Base-by-base conservation (phyloP, 108 stramenopile species). In the Cyclotella cryptica region DNA sequence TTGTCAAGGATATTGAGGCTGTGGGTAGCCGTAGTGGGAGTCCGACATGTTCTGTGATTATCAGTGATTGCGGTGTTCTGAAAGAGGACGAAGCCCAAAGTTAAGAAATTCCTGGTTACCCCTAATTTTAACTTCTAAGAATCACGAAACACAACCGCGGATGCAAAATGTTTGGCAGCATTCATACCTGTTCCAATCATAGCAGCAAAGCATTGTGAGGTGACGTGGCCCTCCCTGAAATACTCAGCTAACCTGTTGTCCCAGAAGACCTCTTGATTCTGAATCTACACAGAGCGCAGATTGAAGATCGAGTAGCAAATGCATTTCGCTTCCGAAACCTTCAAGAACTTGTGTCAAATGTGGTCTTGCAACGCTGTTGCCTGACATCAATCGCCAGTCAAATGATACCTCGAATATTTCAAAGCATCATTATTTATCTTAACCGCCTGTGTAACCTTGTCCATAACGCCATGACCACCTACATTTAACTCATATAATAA, bases 1-100 rank as follows among this genome's bases (percentile, higher is more conserved):
- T 93, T 35, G 94, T 95, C 52, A 89, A 87, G 69, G 28, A 71
- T 27, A 89, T 95, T 57, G 94, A 95, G 68, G 21, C 74, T 14
- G 81, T 66, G 72, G 94, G 94, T 28, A 89, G 80, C 78, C 29
- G 63, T 45, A 86, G 86, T 12, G 94, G 94, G 40, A 80, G 41
- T 27, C 92, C 94, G 0, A 53, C 27, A 19, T 75, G 58, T 24
- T 67, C 53, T 19, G 73, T 95, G 39, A 74, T 69, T 9, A 87
- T 95, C 84, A 83, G 71, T 42, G 80, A 84, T 54, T 87, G 85
- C 62, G 94, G 94, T 59, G 81, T 95, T 40, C 51, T 90, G 74
- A 53, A 65, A 24, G 43, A 65, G 22, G 41, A 7, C 11, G 44
- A 65, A 17, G 1, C 28, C 19, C 1, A 58, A 27, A 58, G 22